Conservation (phyloP, 208 protist species). For the Acanthamoeba sp. region DNA sequence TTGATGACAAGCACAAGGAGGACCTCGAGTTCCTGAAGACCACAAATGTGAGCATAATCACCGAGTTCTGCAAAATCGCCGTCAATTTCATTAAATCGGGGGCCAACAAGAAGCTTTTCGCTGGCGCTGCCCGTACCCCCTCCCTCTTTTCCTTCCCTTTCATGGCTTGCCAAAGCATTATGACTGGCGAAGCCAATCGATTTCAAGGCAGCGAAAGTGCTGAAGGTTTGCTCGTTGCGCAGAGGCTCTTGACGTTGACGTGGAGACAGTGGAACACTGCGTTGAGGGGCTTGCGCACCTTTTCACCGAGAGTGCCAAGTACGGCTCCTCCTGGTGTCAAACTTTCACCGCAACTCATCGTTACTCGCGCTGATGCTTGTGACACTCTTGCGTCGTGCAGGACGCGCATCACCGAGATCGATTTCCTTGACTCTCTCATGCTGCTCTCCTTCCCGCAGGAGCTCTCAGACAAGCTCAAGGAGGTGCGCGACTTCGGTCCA, state of each 20-base stretch:
- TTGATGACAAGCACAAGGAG: slow-evolving; percentile 76
- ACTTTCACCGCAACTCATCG: no score
- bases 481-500: slow-evolving; percentile 59
- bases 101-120: slow-evolving; percentile 72
- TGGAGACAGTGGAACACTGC: slow-evolving; percentile 67
- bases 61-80: slow-evolving; percentile 75
- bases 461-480: slow-evolving; percentile 58
- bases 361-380: background rate
- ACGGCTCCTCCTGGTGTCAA: background rate
- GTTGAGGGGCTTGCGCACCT: slow-evolving; percentile 60
- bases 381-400: background rate
- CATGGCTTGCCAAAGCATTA: background rate
- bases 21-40: slow-evolving; percentile 69
- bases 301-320: slow-evolving; percentile 59
- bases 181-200: background rate
- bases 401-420: slow-evolving; percentile 60
- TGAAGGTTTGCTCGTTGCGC: background rate
- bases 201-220: no score
- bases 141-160: background rate
- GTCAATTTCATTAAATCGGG: slow-evolving; percentile 72
- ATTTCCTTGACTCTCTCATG: slow-evolving; percentile 69
- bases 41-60: background rate
- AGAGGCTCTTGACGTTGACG: slow-evolving; percentile 56
- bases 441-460: slow-evolving; percentile 63
- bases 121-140: slow-evolving; percentile 59